phyloP scores from a whole-genome alignment of 345 rosid genomes.

The Eucalyptus erythrocorys region DNA sequence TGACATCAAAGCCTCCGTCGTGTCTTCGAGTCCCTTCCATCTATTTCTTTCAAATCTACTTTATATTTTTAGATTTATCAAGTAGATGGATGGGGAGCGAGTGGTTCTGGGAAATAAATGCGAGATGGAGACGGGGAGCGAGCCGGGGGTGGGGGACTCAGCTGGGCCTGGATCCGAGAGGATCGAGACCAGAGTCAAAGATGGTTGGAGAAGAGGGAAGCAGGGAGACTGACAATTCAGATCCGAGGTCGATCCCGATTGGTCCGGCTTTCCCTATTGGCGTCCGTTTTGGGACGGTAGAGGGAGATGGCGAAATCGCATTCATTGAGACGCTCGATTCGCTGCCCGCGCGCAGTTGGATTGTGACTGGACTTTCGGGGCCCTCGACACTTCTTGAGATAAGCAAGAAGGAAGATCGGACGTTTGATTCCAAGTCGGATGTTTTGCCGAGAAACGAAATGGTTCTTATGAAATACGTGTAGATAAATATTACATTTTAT shows the following conservation, averaged over 20 bases:
- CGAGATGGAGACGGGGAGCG: background rate
- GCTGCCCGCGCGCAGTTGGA: background rate
- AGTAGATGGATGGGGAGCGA: background rate
- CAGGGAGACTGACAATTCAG: background rate
- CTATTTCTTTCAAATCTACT: background rate
- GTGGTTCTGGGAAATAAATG: background rate
- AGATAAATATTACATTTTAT: background rate
- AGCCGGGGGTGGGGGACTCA: accelerated
- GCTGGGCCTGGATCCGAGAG: background rate
- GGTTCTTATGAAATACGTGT: background rate
- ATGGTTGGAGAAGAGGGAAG: background rate
- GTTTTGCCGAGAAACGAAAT: background rate
- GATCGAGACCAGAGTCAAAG: background rate
- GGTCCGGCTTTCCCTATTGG: background rate
- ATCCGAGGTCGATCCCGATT: background rate
- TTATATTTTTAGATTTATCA: background rate
- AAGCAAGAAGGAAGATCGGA: background rate
- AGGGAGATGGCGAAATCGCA: background rate
- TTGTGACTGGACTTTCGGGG: background rate
- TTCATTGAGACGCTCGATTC: background rate
- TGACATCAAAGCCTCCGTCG: background rate
- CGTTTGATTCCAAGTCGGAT: background rate
- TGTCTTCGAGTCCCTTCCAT: background rate
- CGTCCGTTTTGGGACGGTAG: background rate
- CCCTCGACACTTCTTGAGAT: background rate